These are phyloP conservation scores for Suillus tomentosus DNA, from an alignment of 768 basidiomycete species.

Conservation along the genomic window DNA sequence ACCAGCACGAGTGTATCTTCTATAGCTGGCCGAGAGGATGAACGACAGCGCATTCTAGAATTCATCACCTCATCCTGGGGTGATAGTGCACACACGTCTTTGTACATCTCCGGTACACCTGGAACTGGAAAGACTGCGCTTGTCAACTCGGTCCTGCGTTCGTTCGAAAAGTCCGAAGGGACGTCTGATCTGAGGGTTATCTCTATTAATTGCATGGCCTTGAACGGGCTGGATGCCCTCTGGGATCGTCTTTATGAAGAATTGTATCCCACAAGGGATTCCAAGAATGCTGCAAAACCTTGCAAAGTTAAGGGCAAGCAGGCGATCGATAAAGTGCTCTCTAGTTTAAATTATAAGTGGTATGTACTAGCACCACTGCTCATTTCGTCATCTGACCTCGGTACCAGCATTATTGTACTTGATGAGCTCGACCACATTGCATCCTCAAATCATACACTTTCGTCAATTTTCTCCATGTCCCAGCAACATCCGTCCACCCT, in stretches of 20 bases:
- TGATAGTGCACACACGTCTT: constrained; percentile 41
- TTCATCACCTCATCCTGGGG: constrained; percentile 62
- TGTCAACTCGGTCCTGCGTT: constrained; percentile 61
- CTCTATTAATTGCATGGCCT: constrained; percentile 79
- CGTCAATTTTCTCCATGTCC: constrained; percentile 69
- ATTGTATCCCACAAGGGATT: constrained; percentile 39
- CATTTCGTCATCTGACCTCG: constrained; percentile 22
- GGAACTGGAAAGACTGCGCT: constrained; percentile 93
- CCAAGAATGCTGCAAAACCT: constrained; percentile 36
- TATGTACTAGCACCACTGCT: constrained; percentile 23
- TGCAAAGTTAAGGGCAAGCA: constrained; percentile 51
- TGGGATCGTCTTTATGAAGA: constrained; percentile 72
- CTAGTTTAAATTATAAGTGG: constrained; percentile 54
- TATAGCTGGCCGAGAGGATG: constrained; percentile 69
- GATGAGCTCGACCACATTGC: constrained; percentile 88
- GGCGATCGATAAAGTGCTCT: constrained; percentile 47
- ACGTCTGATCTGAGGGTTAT: constrained; percentile 47
- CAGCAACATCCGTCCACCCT: constrained; percentile 51
- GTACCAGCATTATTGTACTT: constrained; percentile 67
- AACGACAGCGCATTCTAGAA: constrained; percentile 56
- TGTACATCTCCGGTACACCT: constrained; percentile 92
- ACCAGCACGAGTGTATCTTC: constrained; percentile 57
- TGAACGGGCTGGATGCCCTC: constrained; percentile 64
- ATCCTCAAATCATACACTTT: constrained; percentile 56
- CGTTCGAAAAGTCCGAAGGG: constrained; percentile 38